These are phyloP conservation scores for Fusarium foetens DNA, from an alignment of 2,329 filamentous ascomycete genomes.

Conservation along the genomic window DNA sequence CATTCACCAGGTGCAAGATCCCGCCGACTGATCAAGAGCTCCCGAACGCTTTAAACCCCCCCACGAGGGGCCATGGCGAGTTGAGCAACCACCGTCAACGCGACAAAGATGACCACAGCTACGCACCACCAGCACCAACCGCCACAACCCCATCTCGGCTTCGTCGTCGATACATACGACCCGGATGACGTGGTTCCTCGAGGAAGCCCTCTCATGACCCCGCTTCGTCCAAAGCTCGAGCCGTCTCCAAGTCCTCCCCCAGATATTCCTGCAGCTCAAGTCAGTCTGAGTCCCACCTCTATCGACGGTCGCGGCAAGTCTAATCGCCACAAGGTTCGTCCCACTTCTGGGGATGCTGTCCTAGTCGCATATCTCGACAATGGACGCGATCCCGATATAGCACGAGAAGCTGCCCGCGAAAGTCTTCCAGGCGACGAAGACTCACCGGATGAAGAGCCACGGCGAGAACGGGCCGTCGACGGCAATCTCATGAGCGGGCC, in stretches of 20 bases:
- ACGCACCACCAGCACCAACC: slow-evolving; percentile 49
- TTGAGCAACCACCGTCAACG: slow-evolving; percentile 46
- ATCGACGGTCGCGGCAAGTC: slow-evolving; percentile 58
- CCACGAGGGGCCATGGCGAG: slow-evolving; percentile 49
- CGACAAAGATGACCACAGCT: slow-evolving; percentile 50
- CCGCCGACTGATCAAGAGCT: slow-evolving; percentile 22
- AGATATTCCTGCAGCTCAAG: slow-evolving; percentile 51
- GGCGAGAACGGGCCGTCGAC: slow-evolving; percentile 19
- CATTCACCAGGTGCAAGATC: slow-evolving; percentile 21
- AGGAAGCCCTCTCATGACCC: slow-evolving; percentile 55
- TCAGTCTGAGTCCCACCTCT: slow-evolving; percentile 48
- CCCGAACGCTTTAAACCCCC: slow-evolving; percentile 22
- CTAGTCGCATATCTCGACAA: slow-evolving; percentile 72
- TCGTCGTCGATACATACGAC: slow-evolving; percentile 53
- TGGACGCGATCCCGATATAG: slow-evolving; percentile 73
- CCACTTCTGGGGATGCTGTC: slow-evolving; percentile 72
- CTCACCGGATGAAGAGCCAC: slow-evolving; percentile 37
- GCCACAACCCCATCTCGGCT: slow-evolving; percentile 38
- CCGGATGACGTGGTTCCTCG: slow-evolving; percentile 56
- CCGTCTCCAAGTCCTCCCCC: slow-evolving; percentile 49
- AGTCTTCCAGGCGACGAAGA: slow-evolving; percentile 60
- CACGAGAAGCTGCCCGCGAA: slow-evolving; percentile 63
- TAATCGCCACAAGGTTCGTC: slow-evolving; percentile 63
- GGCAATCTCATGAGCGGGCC: slow-evolving; percentile 37
- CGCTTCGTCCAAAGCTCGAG: slow-evolving; percentile 48